A percentile compares a stretch with the other conserved stretches of the same genome.
phyloP scores from a whole-genome alignment of 768 basidiomycete genomes.

The Rhizopogon salebrosus region DNA sequence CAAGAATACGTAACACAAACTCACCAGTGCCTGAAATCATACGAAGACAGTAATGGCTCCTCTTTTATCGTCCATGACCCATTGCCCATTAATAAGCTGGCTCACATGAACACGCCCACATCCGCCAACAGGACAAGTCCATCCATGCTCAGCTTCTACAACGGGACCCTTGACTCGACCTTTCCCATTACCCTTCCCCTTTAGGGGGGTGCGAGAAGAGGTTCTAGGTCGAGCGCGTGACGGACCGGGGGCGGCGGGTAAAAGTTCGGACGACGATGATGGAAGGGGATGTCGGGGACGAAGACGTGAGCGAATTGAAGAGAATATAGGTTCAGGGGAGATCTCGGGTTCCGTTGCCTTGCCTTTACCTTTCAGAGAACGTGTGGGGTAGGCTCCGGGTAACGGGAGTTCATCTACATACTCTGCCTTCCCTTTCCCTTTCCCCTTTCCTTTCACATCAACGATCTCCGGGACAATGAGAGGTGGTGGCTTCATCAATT shows the following conservation, averaged over 20 bases:
- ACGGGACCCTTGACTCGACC: slow-evolving; percentile 30
- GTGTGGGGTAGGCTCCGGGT: background rate
- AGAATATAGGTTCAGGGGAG: slow-evolving; percentile 20
- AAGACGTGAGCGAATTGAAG: slow-evolving; percentile 49
- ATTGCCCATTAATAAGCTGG: slow-evolving; percentile 51
- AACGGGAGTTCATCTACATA: background rate
- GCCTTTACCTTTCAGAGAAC: slow-evolving; percentile 25
- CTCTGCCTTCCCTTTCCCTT: slow-evolving; percentile 15
- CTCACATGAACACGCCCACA: slow-evolving; percentile 55
- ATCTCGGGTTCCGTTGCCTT: slow-evolving; percentile 25
- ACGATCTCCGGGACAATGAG: background rate
- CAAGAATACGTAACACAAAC: background rate
- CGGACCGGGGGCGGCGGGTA: slow-evolving; percentile 1
- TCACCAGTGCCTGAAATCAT: slow-evolving; percentile 16
- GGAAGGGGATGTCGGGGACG: slow-evolving; percentile 37
- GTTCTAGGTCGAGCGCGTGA: slow-evolving; percentile 3
- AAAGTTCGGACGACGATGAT: slow-evolving; percentile 4
- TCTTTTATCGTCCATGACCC: slow-evolving; percentile 50
- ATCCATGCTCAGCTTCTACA: slow-evolving; percentile 48
- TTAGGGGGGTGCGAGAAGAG: slow-evolving; percentile 2
- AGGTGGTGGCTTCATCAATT: slow-evolving; percentile 44
- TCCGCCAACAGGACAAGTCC: slow-evolving; percentile 58
- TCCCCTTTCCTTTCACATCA: slow-evolving; percentile 39
- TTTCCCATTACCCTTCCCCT: slow-evolving; percentile 26
- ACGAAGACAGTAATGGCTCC: slow-evolving; percentile 36